These are phyloP conservation scores for Edaphochlamys debaryana DNA, from an alignment of 139 green algal species.

Conservation along the genomic window DNA sequence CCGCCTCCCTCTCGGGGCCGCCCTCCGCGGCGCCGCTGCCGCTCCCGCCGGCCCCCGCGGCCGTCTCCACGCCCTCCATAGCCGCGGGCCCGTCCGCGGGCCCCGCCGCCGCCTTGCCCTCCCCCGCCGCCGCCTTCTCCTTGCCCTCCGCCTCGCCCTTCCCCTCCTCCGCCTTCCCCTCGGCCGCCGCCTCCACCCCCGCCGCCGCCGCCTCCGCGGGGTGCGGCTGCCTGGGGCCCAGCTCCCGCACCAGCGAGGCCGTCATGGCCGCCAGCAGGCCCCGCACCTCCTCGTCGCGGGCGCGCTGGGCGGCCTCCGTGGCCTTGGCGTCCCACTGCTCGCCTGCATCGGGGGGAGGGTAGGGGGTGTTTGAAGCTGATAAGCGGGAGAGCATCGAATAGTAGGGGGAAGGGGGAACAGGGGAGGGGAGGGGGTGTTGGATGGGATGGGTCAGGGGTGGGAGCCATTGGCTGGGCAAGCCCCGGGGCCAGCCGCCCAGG, in stretches of 20 bases:
- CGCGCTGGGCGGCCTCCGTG: slow-evolving; percentile 66
- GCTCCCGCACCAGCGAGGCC: slow-evolving; percentile 38
- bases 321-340: slow-evolving; percentile 71
- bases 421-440: neutral
- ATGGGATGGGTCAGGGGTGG: too few species aligned
- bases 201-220: neutral
- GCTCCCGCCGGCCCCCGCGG: neutral
- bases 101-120: neutral
- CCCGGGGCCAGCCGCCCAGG: too few species aligned
- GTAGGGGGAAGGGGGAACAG: too few species aligned
- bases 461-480: too few species aligned
- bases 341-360: neutral
- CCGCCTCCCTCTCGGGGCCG: neutral
- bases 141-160: neutral
- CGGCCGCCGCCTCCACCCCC: neutral
- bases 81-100: neutral
- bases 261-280: slow-evolving; percentile 57
- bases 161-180: neutral
- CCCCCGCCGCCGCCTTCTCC: neutral
- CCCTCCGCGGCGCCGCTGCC: neutral
- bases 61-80: slow-evolving; percentile 36
- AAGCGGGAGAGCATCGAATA: too few species aligned
- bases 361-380: too few species aligned
- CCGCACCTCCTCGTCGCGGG: slow-evolving; percentile 73
- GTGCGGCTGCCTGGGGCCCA: slow-evolving; percentile 6